These are phyloP conservation scores for Aegilops longissima DNA, from an alignment of 176 grass and related monocot species.

Conservation along the genomic window DNA sequence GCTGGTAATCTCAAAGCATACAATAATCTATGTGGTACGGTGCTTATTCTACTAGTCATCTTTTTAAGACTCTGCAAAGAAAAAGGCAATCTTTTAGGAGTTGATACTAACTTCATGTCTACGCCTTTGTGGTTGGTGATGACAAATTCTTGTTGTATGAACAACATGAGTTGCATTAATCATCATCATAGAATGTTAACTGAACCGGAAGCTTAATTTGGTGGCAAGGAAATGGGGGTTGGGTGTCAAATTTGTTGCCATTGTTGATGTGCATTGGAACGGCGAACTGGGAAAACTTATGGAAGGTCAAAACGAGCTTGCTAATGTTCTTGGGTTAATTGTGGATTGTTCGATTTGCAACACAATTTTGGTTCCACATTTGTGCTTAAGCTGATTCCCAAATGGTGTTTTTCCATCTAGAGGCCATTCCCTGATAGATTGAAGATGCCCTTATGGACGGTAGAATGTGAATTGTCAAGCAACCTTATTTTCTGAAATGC, in stretches of 20 bases:
- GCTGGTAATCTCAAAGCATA: neutral
- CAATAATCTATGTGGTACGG: neutral
- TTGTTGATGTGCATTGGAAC: neutral
- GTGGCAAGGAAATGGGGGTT: constrained; percentile 8
- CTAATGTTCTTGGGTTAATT: neutral
- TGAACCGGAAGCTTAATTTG: neutral
- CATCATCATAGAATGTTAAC: neutral
- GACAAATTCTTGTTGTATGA: neutral
- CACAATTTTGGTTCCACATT: neutral
- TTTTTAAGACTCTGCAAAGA: neutral
- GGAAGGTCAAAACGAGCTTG: neutral
- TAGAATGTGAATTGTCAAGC: neutral
- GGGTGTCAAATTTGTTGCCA: neutral
- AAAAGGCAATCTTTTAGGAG: neutral
- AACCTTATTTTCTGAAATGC: neutral
- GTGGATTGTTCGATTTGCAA: neutral
- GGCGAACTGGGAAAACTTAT: neutral
- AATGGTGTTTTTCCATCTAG: neutral
- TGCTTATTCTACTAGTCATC: constrained; percentile 1
- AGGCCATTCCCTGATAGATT: neutral
- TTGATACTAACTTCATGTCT: constrained; percentile 4
- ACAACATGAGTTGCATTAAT: neutral
- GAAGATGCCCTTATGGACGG: neutral
- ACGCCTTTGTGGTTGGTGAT: constrained; percentile 25
- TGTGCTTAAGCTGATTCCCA: neutral